A percentile compares a stretch with the other conserved stretches of the same genome.
These are phyloP conservation scores for Chiua virens DNA, from an alignment of 768 basidiomycete species.

Conservation along the genomic window DNA sequence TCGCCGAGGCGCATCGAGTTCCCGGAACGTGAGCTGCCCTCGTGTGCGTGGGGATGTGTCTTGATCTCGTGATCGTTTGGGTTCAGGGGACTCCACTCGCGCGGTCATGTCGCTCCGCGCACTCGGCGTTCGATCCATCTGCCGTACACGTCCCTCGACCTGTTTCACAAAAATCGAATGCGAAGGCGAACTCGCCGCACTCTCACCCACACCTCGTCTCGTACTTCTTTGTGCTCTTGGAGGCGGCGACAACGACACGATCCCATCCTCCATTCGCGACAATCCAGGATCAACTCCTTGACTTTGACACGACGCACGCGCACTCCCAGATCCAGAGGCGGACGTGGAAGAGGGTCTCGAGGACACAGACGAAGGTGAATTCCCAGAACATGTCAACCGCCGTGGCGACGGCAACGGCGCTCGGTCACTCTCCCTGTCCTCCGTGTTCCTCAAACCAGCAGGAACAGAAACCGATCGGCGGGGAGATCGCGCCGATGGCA, in stretches of 20 bases:
- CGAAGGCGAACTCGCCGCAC: conserved; percentile 5
- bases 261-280: conserved; percentile 20
- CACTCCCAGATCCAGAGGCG: conserved; percentile 32
- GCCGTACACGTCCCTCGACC: conserved; percentile 2
- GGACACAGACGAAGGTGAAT: conserved; percentile 30
- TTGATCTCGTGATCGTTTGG: conserved; percentile 5
- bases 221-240: conserved; percentile 18
- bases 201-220: conserved; percentile 11
- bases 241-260: conserved; percentile 28
- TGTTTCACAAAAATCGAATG: conserved; percentile 8
- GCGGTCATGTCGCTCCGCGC: conserved; percentile 34
- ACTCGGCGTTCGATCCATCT: conserved; percentile 23
- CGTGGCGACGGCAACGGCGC: conserved; percentile 11
- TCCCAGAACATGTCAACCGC: conserved; percentile 10
- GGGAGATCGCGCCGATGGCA: conserved; percentile 9
- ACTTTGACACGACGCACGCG: conserved; percentile 39
- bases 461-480: conserved; percentile 23
- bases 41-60: conserved; percentile 15
- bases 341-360: conserved; percentile 45
- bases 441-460: conserved; percentile 1
- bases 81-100: conserved; percentile 9
- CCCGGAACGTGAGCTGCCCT: conserved; percentile 48
- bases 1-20: conserved; percentile 38
- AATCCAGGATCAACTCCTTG: conserved; percentile 1
- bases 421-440: conserved; percentile 5